These are phyloP conservation scores for Solanum corneliomulleri DNA, from an alignment of 257 asterid species.

Conservation along the genomic window DNA sequence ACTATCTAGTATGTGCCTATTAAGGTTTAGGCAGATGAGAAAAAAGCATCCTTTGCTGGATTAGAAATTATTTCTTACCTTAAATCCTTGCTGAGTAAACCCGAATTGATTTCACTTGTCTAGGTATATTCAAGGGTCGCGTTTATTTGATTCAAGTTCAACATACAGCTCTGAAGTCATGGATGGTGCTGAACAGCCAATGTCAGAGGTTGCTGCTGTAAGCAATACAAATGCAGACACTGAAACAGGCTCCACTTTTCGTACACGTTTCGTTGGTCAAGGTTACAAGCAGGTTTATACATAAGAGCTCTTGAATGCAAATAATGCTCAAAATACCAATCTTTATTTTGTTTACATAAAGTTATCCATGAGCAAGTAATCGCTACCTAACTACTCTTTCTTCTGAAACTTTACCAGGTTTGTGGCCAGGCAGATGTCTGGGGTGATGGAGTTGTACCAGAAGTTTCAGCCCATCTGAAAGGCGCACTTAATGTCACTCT, in stretches of 20 bases:
- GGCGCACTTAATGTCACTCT: constrained; percentile 73
- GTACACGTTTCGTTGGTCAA: constrained; percentile 75
- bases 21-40: not conserved
- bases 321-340: not conserved
- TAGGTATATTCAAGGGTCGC: constrained; percentile 84
- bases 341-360: not conserved
- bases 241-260: constrained; percentile 34
- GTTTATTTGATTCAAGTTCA: constrained; percentile 34
- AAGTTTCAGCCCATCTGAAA: constrained; percentile 76
- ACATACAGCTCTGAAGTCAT: constrained; percentile 10
- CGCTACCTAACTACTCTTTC: not conserved
- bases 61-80: not conserved
- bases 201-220: constrained; percentile 22
- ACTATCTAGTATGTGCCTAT: not conserved
- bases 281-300: constrained; percentile 81
- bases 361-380: not conserved
- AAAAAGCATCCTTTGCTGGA: not conserved
- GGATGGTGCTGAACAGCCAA: constrained; percentile 15
- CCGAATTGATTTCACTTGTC: constrained; percentile 6
- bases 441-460: constrained; percentile 96
- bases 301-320: not conserved
- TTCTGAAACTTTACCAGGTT: constrained; percentile 30
- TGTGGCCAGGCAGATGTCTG: constrained; percentile 88
- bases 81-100: not conserved
- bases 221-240: constrained; percentile 9